phyloP scores from a whole-genome alignment of 2,329 filamentous ascomycete genomes.

The Hypoxylon sp. region DNA sequence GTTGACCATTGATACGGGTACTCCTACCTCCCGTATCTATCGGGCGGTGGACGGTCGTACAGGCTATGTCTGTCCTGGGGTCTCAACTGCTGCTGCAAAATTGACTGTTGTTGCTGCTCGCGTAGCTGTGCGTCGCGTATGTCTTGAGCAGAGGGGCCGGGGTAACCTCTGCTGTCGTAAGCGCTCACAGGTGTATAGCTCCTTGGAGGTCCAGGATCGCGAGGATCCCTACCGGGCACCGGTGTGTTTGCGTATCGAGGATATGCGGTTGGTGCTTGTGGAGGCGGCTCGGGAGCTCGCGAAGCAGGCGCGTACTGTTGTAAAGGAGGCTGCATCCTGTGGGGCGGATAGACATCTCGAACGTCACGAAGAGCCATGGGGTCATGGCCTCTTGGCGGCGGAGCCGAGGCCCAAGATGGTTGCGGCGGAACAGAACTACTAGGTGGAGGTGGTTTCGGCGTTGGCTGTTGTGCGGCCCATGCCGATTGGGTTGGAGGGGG shows the following conservation, averaged over 20 bases:
- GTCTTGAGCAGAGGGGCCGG: slow-evolving; percentile 53
- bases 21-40: slow-evolving; percentile 61
- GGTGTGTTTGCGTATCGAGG: slow-evolving; percentile 62
- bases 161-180: slow-evolving; percentile 61
- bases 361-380: slow-evolving; percentile 52
- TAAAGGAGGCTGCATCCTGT: slow-evolving; percentile 52
- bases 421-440: slow-evolving; percentile 55
- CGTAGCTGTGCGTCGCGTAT: slow-evolving; percentile 57
- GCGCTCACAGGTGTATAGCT: slow-evolving; percentile 62
- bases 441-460: slow-evolving; percentile 56
- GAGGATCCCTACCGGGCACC: slow-evolving; percentile 57
- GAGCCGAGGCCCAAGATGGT: slow-evolving; percentile 55
- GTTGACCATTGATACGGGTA: slow-evolving; percentile 10
- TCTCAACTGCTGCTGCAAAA: slow-evolving; percentile 60
- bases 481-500: slow-evolving; percentile 56
- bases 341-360: slow-evolving; percentile 49
- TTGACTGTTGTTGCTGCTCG: slow-evolving; percentile 53
- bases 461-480: slow-evolving; percentile 59
- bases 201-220: slow-evolving; percentile 61
- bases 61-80: slow-evolving; percentile 58
- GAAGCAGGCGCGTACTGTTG: slow-evolving; percentile 58
- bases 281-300: slow-evolving; percentile 60
- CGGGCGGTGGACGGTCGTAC: slow-evolving; percentile 61
- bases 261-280: slow-evolving; percentile 59
- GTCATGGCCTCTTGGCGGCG: slow-evolving; percentile 52